These are phyloP conservation scores for Blastocladiella britannica DNA, from an alignment of 192 early-diverging fungal genomes.

Conservation along the genomic window DNA sequence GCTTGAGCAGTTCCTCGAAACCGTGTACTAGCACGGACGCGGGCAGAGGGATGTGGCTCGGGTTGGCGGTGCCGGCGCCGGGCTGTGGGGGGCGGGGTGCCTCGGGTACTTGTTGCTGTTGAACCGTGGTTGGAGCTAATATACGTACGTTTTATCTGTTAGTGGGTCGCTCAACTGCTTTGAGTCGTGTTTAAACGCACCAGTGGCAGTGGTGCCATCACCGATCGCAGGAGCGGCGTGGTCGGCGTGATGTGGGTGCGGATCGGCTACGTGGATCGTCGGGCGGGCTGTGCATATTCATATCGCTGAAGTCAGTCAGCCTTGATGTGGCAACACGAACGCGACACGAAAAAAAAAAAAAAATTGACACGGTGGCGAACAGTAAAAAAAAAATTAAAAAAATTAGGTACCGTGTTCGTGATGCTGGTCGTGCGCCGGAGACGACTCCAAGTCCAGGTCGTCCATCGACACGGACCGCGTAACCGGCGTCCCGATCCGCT, in stretches of 20 bases:
- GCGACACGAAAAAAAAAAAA: no score
- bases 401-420: neutral
- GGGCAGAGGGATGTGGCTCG: neutral
- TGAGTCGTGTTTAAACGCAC: neutral
- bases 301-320: no score
- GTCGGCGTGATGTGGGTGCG: no score
- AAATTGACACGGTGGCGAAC: no score
- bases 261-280: no score
- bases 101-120: neutral
- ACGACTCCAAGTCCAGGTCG: neutral
- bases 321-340: no score
- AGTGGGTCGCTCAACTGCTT: neutral
- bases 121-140: neutral
- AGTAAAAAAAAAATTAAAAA: neutral
- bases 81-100: neutral
- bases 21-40: neutral
- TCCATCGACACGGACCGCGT: neutral
- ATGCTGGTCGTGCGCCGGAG: neutral
- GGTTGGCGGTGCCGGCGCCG: neutral
- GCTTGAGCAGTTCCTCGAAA: neutral
- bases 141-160: neutral
- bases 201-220: neutral
- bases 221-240: neutral
- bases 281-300: no score
- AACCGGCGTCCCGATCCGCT: neutral